phyloP scores from a whole-genome alignment of 148 eudicot species.

The Pouteria glomerata region DNA sequence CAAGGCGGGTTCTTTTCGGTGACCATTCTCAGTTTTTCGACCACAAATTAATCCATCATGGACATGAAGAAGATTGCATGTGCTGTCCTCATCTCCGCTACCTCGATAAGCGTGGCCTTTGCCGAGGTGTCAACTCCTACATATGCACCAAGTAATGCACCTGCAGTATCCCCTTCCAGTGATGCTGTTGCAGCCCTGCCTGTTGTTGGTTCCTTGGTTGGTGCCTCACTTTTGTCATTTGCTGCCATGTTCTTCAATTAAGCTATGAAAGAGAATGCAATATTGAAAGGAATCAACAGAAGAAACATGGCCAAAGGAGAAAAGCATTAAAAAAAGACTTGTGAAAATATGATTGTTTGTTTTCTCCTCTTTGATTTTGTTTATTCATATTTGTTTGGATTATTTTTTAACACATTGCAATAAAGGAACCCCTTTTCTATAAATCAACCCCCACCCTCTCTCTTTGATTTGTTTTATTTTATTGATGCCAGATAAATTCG shows the following conservation, averaged over 20 bases:
- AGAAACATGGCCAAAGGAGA: background rate
- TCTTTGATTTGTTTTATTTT: too few species aligned
- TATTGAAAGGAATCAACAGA: background rate
- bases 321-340: too few species aligned
- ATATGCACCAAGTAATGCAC: too few species aligned
- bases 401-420: constrained; percentile 2
- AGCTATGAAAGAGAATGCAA: background rate
- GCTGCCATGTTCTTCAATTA: constrained; percentile 6
- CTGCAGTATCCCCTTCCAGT: constrained; percentile 6
- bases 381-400: background rate
- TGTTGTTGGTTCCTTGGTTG: constrained; percentile 13
- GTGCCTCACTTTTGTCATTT: constrained; percentile 17
- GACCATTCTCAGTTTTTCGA: background rate
- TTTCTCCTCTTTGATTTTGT: background rate
- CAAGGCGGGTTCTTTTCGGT: too few species aligned
- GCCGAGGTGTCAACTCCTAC: background rate
- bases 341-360: too few species aligned
- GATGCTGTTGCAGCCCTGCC: constrained; percentile 13
- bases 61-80: constrained; percentile 18
- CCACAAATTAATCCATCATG: background rate
- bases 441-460: too few species aligned
- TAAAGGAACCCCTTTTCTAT: background rate
- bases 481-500: too few species aligned
- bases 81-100: constrained; percentile 14
- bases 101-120: constrained; percentile 1